Evolutionary conservation across 306 rosid species (phyloP).

Genomic region (Sechiopsis laciniata): DNA sequence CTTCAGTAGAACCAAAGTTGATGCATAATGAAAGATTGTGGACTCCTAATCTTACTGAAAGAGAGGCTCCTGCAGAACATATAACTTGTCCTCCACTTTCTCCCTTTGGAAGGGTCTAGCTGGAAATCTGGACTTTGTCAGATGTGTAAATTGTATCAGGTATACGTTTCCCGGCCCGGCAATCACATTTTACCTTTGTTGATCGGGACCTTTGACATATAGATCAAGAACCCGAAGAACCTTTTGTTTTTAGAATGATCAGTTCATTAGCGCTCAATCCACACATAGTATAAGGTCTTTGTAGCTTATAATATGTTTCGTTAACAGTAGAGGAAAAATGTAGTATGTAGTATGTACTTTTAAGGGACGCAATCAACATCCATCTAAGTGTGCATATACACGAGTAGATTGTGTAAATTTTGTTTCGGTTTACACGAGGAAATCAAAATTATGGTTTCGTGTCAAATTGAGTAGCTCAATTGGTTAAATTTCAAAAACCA

Average conservation of each 20-base stretch:
- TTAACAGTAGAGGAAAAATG: constrained; percentile 29
- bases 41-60: constrained; percentile 22
- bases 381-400: constrained; percentile 46
- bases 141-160: constrained; percentile 16
- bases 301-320: constrained; percentile 10
- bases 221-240: constrained; percentile 18
- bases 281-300: constrained; percentile 6
- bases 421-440: constrained; percentile 8
- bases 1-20: constrained; percentile 26
- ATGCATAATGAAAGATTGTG: constrained; percentile 39
- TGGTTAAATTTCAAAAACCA: too few relatives aligned
- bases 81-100: constrained; percentile 44
- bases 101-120: constrained; percentile 50
- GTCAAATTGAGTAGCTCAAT: too few relatives aligned
- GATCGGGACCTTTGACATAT: constrained; percentile 10
- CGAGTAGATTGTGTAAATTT: constrained; percentile 28
- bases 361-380: constrained; percentile 23
- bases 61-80: constrained; percentile 36
- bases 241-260: constrained; percentile 12
- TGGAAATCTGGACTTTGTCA: not conserved
- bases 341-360: constrained; percentile 27
- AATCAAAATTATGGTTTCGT: not conserved
- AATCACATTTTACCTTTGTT: constrained; percentile 7
- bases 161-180: constrained; percentile 19
- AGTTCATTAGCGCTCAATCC: not conserved